phyloP scores from a whole-genome alignment of 257 asterid species.

The Petrea volubilis region DNA sequence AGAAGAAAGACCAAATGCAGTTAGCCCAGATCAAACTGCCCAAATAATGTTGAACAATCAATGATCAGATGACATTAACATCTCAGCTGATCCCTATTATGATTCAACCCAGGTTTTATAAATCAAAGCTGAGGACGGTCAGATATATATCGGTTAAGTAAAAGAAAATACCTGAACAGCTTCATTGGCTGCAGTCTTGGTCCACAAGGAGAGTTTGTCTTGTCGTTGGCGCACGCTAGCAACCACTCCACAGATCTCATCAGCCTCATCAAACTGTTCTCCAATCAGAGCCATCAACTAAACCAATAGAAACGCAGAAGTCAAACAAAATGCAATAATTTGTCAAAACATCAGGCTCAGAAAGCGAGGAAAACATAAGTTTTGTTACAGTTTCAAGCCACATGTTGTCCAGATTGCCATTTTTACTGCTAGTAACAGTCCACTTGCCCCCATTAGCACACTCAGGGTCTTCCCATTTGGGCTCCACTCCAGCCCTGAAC shows the following conservation, averaged over 20 bases:
- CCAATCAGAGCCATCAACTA: conserved; percentile 80
- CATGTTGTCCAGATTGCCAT: conserved; percentile 62
- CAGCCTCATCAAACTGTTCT: conserved; percentile 75
- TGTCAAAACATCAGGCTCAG: neutral
- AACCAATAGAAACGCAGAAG: conserved; percentile 21
- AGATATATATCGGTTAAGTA: neutral
- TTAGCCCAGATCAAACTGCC: neutral
- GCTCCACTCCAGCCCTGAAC: conserved; percentile 89
- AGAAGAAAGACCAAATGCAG: neutral
- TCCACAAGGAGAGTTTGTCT: conserved; percentile 91
- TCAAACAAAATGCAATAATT: neutral
- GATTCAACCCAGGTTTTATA: no score
- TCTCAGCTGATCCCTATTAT: neutral
- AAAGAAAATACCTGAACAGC: conserved; percentile 71
- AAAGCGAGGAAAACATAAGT: neutral
- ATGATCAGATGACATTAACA: neutral
- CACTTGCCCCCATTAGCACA: conserved; percentile 96
- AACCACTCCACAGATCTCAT: conserved; percentile 84
- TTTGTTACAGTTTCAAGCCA: conserved; percentile 90
- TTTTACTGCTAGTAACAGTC: conserved; percentile 60
- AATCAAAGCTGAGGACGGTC: neutral
- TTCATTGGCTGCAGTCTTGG: conserved; percentile 89
- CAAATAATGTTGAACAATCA: neutral
- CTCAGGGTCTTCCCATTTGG: conserved; percentile 99
- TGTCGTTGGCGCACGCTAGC: conserved; percentile 80